phyloP scores from a whole-genome alignment of 805 yeast species.

The Ogataea glucozyma region DNA sequence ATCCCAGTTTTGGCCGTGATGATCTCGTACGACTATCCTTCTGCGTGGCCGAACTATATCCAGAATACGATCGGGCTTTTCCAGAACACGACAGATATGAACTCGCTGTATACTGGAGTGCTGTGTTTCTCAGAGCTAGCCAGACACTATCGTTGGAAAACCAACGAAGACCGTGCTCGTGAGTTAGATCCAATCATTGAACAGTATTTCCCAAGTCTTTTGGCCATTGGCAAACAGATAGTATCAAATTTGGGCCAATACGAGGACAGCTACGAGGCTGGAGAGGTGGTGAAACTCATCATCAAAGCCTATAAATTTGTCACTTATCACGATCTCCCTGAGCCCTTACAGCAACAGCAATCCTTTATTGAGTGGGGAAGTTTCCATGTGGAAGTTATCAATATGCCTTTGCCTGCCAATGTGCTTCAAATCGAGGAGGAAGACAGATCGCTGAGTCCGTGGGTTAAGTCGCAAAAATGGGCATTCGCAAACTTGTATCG shows the following conservation, averaged over 20 bases:
- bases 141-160: conserved; percentile 75
- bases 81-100: conserved; percentile 42
- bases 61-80: conserved; percentile 50
- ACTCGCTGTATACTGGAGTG: conserved; percentile 62
- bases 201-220: conserved; percentile 66
- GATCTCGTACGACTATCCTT: conserved; percentile 42
- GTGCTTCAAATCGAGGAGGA: conserved; percentile 52
- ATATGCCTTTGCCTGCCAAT: conserved; percentile 55
- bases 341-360: conserved; percentile 55
- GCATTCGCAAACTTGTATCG: conserved; percentile 75
- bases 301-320: conserved; percentile 81
- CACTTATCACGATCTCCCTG: conserved; percentile 78
- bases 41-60: conserved; percentile 56
- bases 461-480: conserved; percentile 87
- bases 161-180: conserved; percentile 52
- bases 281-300: conserved; percentile 75
- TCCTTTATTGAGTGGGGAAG: conserved; percentile 67
- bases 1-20: conserved; percentile 55
- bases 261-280: conserved; percentile 36
- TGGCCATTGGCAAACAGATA: conserved; percentile 62
- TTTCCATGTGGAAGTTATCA: conserved; percentile 69
- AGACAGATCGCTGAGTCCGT: conserved; percentile 54
- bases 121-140: conserved; percentile 74
- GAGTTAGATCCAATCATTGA: conserved; percentile 60
- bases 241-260: conserved; percentile 38